These are phyloP conservation scores for Aspergillus aculeatus DNA, from an alignment of 2,329 filamentous ascomycete genomes.

Conservation along the genomic window DNA sequence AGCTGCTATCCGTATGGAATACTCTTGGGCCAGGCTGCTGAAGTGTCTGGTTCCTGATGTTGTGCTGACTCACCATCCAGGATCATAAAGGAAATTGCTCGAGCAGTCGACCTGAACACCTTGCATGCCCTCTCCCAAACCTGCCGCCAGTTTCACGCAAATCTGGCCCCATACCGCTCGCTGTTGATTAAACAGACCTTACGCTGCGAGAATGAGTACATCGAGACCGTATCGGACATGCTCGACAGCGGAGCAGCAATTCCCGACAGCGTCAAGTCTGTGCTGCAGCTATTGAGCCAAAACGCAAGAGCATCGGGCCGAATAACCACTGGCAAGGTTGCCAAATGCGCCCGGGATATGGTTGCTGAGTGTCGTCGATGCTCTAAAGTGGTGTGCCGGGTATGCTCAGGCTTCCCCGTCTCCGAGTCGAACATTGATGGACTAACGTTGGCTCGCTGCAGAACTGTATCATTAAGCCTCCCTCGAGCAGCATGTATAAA, in stretches of 20 bases:
- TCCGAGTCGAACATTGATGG: neutral
- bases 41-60: constrained; percentile 11
- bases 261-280: constrained; percentile 33
- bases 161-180: constrained; percentile 73
- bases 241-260: constrained; percentile 44
- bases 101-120: constrained; percentile 79
- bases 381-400: constrained; percentile 74
- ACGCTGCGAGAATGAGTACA: constrained; percentile 72
- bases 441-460: constrained; percentile 35
- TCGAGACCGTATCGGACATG: constrained; percentile 38
- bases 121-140: constrained; percentile 79
- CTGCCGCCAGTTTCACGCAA: constrained; percentile 74
- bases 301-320: constrained; percentile 33
- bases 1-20: constrained; percentile 50
- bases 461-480: constrained; percentile 89
- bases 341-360: constrained; percentile 81
- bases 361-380: constrained; percentile 81
- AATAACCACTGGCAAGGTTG: constrained; percentile 65
- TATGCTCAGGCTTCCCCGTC: constrained; percentile 41
- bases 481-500: constrained; percentile 64
- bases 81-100: constrained; percentile 72
- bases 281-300: constrained; percentile 30
- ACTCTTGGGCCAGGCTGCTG: constrained; percentile 16
- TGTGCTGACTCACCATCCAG: constrained; percentile 48
- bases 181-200: constrained; percentile 73